Evolutionary conservation across 225 moss, liverwort and hornwort species (phyloP).

Genomic region (Marchantia polymorpha): DNA sequence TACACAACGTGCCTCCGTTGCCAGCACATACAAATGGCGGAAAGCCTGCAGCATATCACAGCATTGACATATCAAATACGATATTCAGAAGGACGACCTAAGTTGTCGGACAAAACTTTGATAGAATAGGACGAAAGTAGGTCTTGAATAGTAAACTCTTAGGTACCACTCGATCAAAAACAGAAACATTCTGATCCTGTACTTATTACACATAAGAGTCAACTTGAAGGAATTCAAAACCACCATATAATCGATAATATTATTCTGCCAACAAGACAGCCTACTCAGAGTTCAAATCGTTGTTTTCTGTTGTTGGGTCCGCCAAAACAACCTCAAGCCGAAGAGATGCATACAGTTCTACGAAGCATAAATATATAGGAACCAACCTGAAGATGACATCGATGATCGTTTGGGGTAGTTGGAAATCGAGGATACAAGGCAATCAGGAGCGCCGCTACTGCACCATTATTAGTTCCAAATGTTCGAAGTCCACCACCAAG

Average conservation of each 20-base stretch:
- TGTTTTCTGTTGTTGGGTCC: too few species aligned
- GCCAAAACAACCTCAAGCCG: too few species aligned
- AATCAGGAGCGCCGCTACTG: slow-evolving; percentile 88
- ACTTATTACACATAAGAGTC: too few species aligned
- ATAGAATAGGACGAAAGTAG: too few species aligned
- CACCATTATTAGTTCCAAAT: slow-evolving; percentile 90
- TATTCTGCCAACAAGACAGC: too few species aligned
- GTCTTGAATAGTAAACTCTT: too few species aligned
- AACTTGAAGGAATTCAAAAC: too few species aligned
- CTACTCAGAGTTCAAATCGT: too few species aligned
- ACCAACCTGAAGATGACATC: slow-evolving; percentile 74
- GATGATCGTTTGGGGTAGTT: slow-evolving; percentile 80
- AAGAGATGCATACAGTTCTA: background rate
- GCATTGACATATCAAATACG: background rate
- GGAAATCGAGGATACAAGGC: slow-evolving; percentile 95
- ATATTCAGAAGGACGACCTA: background rate
- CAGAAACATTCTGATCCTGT: too few species aligned
- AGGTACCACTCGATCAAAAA: too few species aligned
- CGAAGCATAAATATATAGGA: background rate
- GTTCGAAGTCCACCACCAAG: slow-evolving; percentile 92
- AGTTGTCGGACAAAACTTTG: background rate
- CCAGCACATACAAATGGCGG: slow-evolving; percentile 91
- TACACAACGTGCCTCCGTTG: slow-evolving; percentile 92
- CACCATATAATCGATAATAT: too few species aligned
- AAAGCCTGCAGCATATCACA: slow-evolving; percentile 52